These are phyloP conservation scores for Bacidia rubella DNA, from an alignment of 495 filamentous ascomycete species.

Conservation along the genomic window DNA sequence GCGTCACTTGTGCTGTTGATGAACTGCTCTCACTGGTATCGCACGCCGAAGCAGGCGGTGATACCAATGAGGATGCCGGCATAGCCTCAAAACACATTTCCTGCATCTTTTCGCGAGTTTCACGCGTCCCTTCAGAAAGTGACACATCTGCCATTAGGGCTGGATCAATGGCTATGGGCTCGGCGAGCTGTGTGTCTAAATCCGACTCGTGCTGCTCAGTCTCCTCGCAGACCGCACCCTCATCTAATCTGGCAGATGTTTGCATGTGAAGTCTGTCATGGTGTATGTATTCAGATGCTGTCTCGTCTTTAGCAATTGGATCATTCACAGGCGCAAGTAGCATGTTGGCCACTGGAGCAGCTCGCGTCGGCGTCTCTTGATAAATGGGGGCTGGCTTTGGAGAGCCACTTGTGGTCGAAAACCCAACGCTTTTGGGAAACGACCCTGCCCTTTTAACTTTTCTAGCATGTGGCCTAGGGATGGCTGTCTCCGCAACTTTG, in stretches of 20 bases:
- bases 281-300: neutral
- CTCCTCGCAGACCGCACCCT: no score
- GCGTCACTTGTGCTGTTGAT: constrained; percentile 10
- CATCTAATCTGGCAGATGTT: no score
- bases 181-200: no score
- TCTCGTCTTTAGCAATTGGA: neutral
- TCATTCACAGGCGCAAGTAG: no score
- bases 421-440: neutral
- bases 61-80: constrained; percentile 31
- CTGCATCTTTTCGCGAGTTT: neutral
- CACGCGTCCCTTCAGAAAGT: neutral
- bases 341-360: constrained; percentile 12
- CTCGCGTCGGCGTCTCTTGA: neutral
- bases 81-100: constrained; percentile 1
- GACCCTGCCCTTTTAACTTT: constrained; percentile 6
- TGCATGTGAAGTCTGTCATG: no score
- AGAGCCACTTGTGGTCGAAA: neutral
- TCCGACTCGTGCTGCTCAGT: no score
- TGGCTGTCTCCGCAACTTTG: constrained; percentile 45
- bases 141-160: neutral
- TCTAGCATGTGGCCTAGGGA: constrained; percentile 38
- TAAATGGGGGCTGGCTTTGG: neutral
- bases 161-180: neutral
- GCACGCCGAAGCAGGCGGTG: constrained; percentile 37
- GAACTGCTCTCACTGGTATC: constrained; percentile 33